Evolutionary conservation across 176 grass and related monocot species (phyloP), one percentile per base, ranked within the genome.

Genomic region (Secale cereale): DNA sequence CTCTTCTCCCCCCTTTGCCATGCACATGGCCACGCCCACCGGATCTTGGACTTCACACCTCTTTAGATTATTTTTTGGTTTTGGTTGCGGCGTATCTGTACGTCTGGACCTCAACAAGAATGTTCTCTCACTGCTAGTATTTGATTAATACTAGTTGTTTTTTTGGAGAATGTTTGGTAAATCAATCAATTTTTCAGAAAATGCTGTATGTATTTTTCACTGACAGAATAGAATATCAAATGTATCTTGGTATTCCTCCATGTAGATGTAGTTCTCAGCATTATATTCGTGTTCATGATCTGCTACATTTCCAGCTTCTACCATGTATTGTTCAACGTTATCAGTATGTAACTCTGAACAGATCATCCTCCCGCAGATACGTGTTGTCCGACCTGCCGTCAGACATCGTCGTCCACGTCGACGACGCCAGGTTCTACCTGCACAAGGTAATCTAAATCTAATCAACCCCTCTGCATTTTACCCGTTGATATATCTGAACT

Each of bases 321-420:
- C 19, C 17, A 13, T 52, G 50, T 33, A 9, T 79, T 75, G 76
- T 13, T 79, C 22, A 46, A 13, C 43, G 22, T 50, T 50, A 56
- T 56, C 20, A 17, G 40, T 41, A 33, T 74, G 29, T 25, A 66
- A 7, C 22, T 54, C 16, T 83, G 74, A 86, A 52, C 27, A 82
- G 7, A 70, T 66, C 74, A n/a, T 43, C 77, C 31, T 83, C 48
- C 26, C 68, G 88, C 90, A 95, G 93, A 77, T 95, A 86, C 20
- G 88, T 90, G 75, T 28, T 87, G 59, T 95, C 93, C 0, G 88
- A 95, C 59, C 90, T 95, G 37, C 80, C 93, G 8, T 90, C 93
- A 12, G 93, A 95, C 33, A 86, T 95, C 12, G 70, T 90, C 70
- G 23, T 95, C 40, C 90, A 90, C 59, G 86, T 90, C 7, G 88